Base-by-base conservation (phyloP, 768 basidiomycete species). In the Xerocomellus chrysenteron region DNA sequence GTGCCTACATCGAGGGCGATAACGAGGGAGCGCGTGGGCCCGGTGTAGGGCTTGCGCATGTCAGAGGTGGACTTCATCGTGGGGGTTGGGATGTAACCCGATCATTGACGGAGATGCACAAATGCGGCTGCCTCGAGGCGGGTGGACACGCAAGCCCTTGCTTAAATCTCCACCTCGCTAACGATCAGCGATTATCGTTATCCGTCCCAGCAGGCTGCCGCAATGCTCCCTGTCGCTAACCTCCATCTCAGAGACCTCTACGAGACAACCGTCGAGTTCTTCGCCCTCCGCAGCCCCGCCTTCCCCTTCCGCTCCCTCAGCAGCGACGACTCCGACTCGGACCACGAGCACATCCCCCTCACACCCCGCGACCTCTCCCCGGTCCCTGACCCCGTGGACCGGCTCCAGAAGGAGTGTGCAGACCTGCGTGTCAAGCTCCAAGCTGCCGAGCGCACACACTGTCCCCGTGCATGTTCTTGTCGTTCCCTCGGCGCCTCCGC, bases 1-100 rank as follows among this genome's bases (percentile, higher is more conserved):
- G 89, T 92, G 26, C 90, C 90, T 60, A 92, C 82, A 65, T 92
- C 90, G 70, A 92, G 82, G 6, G 90, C 89, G 63, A 92, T 79
- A 59, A 87, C 88, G 52, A 92, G 80, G 55, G 86, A 81, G 62
- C 88, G 80, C 17, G 75, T 73, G 13, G 77, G 65, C 45, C 90
- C 90, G 8, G 73, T 78, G 69, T 89, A 90, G 24, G 89, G 90
- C 71, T 88, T 90, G 54, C 90, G 81, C 64, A 82, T 83, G 68
- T 85, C 84, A 14, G 79, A 74, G n/a, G 78, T 71, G 42, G 80
- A 74, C 70, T 83, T 82, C 79, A 82, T 80, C 66, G 58, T 56
- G 30, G 41, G 19, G 56, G 64, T 60, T 54, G 19, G 2, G 40
- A 12, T 39, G 16, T 51, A 32, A 11, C 26, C 17, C 11, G 48